phyloP scores from a whole-genome alignment of 257 asterid species.

The Capsicum chinense region DNA sequence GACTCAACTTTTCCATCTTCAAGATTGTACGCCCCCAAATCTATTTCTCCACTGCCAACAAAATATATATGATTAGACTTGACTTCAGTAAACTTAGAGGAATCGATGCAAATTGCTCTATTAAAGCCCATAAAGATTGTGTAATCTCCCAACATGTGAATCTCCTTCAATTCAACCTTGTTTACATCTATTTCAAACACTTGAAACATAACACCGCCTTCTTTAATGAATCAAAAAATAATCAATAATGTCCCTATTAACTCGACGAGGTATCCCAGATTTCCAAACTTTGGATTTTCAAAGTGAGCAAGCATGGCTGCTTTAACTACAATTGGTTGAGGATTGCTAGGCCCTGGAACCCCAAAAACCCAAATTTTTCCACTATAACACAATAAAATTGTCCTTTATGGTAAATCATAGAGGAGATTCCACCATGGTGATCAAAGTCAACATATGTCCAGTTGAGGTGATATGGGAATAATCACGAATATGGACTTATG shows the following conservation, averaged over 20 bases:
- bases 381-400: too few species aligned
- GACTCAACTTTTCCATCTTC: not conserved
- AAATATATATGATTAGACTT: too few species aligned
- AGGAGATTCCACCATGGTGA: too few species aligned
- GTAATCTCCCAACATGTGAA: not conserved
- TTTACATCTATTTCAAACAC: not conserved
- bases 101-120: too few species aligned
- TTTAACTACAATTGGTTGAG: too few species aligned
- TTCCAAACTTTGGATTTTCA: not conserved
- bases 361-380: not conserved
- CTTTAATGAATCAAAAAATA: too few species aligned
- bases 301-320: not conserved
- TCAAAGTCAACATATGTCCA: too few species aligned
- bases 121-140: not conserved
- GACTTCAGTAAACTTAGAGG: too few species aligned
- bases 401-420: too few species aligned
- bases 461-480: too few species aligned
- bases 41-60: not conserved
- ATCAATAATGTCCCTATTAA: not conserved
- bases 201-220: not conserved
- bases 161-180: not conserved
- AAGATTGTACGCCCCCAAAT: not conserved
- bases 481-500: too few species aligned
- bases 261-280: too few species aligned
- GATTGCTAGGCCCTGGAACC: not conserved